Conservation (phyloP, 495 filamentous ascomycete genomes). For the Sporormia fimetaria region DNA sequence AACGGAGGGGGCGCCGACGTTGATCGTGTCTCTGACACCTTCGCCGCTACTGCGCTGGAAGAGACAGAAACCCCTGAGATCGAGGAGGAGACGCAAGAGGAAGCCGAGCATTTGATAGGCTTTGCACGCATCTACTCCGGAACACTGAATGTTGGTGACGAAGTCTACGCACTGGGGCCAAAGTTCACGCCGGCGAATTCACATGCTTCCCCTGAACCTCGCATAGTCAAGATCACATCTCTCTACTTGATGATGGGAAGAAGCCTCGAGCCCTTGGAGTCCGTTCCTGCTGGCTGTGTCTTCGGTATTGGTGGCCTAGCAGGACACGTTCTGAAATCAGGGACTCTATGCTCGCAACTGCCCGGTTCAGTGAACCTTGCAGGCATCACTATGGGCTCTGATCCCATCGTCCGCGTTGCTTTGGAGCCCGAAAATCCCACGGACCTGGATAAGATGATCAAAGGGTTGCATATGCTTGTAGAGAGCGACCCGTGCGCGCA, state of each 20-base stretch:
- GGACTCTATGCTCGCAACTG: constrained; percentile 81
- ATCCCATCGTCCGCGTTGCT: constrained; percentile 90
- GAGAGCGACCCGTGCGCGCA: constrained; percentile 92
- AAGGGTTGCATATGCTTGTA: constrained; percentile 74
- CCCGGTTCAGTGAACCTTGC: constrained; percentile 88
- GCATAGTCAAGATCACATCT: constrained; percentile 73
- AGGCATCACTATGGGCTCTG: constrained; percentile 62
- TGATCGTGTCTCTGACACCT: constrained; percentile 39
- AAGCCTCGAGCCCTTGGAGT: constrained; percentile 67
- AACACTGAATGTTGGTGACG: constrained; percentile 76
- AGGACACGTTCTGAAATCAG: constrained; percentile 85
- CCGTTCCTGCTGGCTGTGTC: constrained; percentile 85
- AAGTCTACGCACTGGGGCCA: constrained; percentile 78
- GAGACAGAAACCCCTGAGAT: constrained; percentile 30
- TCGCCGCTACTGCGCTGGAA: constrained; percentile 45
- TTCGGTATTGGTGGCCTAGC: constrained; percentile 93
- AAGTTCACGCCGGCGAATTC: constrained; percentile 81
- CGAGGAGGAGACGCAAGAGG: constrained; percentile 26
- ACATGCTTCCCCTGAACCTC: constrained; percentile 61
- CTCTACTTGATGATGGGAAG: constrained; percentile 96
- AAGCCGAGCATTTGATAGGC: constrained; percentile 72
- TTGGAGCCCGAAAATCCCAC: constrained; percentile 79
- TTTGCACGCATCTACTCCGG: constrained; percentile 92
- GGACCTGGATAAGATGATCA: constrained; percentile 88
- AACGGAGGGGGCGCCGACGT: constrained; percentile 33